Conservation (phyloP, 116 monocot species). For the Papilionanthe hybrid region DNA sequence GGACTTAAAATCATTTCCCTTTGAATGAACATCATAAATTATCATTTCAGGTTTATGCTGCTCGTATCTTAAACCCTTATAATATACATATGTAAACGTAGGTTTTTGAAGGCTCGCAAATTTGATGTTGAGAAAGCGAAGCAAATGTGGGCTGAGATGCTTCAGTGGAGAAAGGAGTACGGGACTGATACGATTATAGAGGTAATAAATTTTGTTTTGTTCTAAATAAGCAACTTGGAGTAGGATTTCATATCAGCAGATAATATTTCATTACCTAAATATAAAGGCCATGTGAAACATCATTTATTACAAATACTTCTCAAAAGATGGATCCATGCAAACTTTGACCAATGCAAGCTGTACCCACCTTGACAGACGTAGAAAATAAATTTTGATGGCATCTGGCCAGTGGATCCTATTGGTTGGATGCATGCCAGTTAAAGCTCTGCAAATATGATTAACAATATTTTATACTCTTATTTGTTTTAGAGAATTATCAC, state of each 20-base stretch:
- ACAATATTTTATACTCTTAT: too few relatives aligned
- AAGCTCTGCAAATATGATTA: too few relatives aligned
- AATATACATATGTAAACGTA: background rate
- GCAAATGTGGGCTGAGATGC: conserved; percentile 44
- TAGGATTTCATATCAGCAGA: background rate
- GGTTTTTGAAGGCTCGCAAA: conserved; percentile 38
- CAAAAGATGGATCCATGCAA: background rate
- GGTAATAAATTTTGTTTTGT: conserved; percentile 10
- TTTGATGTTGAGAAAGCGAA: conserved; percentile 44
- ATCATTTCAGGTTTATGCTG: background rate
- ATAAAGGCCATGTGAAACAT: background rate
- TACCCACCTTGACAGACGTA: too few relatives aligned
- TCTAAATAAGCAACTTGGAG: background rate
- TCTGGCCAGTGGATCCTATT: too few relatives aligned
- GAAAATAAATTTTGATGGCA: too few relatives aligned
- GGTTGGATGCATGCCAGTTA: too few relatives aligned
- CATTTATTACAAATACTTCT: background rate
- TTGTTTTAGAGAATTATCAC: too few relatives aligned
- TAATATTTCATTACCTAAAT: background rate
- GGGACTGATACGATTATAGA: conserved; percentile 31
- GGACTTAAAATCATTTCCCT: background rate
- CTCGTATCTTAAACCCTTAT: background rate
- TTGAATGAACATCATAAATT: background rate
- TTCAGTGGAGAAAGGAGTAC: conserved; percentile 38
- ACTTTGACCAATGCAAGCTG: background rate